These are phyloP conservation scores for Primulina huaijiensis DNA, from an alignment of 257 asterid genomes.

Conservation along the genomic window DNA sequence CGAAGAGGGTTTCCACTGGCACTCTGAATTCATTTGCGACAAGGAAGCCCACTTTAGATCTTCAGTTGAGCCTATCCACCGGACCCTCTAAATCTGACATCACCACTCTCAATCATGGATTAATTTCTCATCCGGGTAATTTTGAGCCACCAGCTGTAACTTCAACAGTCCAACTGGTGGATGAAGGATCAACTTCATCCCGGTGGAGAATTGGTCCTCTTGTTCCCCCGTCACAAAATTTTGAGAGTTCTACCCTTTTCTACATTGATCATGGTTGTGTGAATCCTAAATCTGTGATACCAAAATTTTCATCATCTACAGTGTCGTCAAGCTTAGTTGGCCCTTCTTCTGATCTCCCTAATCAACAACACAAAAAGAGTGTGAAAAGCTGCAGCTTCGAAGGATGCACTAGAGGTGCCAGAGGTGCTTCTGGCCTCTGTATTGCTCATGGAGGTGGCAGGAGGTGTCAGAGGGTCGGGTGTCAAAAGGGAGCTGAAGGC, in stretches of 20 bases:
- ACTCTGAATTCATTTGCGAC: constrained; percentile 21
- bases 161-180: constrained; percentile 33
- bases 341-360: constrained; percentile 23
- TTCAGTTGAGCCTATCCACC: constrained; percentile 55
- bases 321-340: constrained; percentile 14
- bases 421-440: constrained; percentile 71
- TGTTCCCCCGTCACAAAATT: constrained; percentile 33
- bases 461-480: constrained; percentile 57
- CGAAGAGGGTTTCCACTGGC: constrained; percentile 23
- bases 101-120: constrained; percentile 36
- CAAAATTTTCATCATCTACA: background rate
- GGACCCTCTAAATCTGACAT: constrained; percentile 49
- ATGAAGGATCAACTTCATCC: constrained; percentile 67
- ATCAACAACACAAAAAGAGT: constrained; percentile 30
- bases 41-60: constrained; percentile 43
- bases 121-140: constrained; percentile 25
- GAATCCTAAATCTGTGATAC: constrained; percentile 12
- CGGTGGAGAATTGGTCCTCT: constrained; percentile 49
- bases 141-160: constrained; percentile 27
- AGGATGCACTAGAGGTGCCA: constrained; percentile 62
- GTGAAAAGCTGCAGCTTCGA: constrained; percentile 42
- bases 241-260: constrained; percentile 14
- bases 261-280: constrained; percentile 17
- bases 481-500: constrained; percentile 70
- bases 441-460: constrained; percentile 70